Conservation (phyloP, 345 rosid species). For the Melaleuca quinquenervia region DNA sequence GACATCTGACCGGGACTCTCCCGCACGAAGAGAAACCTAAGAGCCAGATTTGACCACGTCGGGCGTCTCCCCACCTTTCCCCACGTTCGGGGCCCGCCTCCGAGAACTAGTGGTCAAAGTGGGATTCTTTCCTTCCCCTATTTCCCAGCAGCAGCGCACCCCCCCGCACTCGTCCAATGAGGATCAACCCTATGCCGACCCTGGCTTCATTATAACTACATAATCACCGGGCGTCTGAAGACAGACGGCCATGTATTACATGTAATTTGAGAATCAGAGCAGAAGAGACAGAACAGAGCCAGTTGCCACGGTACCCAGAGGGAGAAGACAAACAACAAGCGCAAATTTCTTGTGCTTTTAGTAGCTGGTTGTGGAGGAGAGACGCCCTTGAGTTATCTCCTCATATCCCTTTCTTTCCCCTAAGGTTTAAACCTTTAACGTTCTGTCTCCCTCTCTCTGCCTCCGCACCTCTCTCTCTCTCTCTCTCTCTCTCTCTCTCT, state of each 20-base stretch:
- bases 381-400: conserved; percentile 5
- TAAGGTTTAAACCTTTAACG: not conserved
- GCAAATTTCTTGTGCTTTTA: not conserved
- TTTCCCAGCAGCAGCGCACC: not conserved
- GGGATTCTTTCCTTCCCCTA: not conserved
- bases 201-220: not conserved
- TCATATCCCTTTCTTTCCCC: not conserved
- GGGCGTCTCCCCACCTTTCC: not conserved
- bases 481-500: not conserved
- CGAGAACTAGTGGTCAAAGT: not conserved
- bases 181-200: not conserved
- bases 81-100: not conserved
- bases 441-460: not conserved
- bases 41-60: conserved; percentile 11
- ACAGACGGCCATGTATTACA: not conserved
- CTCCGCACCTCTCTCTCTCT: not conserved
- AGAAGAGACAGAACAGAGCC: not conserved
- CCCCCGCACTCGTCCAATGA: not conserved
- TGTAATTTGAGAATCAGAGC: not conserved
- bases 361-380: conserved; percentile 10
- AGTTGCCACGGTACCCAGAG: not conserved
- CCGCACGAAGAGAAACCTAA: not conserved
- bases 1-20: not conserved
- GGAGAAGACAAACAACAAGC: not conserved
- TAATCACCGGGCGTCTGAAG: not conserved